Evolutionary conservation across 2,329 filamentous ascomycete genomes (phyloP).

Genomic region (Colletotrichum orchidophilum): DNA sequence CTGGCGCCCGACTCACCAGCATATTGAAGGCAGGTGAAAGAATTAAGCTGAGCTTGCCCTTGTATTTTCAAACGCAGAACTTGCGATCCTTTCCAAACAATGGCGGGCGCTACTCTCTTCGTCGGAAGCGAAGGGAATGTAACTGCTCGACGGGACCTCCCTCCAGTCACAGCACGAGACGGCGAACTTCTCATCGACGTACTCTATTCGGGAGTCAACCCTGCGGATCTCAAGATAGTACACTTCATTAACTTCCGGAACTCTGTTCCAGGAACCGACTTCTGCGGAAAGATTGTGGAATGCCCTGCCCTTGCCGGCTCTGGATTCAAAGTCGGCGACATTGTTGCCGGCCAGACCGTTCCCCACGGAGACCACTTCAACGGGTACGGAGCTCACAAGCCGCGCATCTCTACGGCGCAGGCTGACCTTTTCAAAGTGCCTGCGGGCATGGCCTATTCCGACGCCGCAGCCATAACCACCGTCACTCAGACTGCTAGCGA

Average conservation of each 20-base stretch:
- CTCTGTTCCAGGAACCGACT: not conserved
- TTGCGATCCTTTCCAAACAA: not conserved
- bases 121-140: not conserved
- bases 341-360: not conserved
- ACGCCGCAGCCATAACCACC: slow-evolving; percentile 2
- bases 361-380: not conserved
- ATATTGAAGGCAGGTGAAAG: not conserved
- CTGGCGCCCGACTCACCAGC: not conserved
- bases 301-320: not conserved
- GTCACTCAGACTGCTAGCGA: not conserved
- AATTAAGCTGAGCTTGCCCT: not conserved
- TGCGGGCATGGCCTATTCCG: not conserved
- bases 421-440: not conserved
- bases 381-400: not conserved
- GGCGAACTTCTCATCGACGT: not conserved
- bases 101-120: not conserved
- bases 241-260: not conserved
- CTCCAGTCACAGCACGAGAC: not conserved
- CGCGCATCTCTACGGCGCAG: not conserved
- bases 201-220: slow-evolving; percentile 9
- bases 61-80: not conserved
- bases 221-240: not conserved
- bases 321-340: not conserved
- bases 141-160: not conserved
- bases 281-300: not conserved